phyloP scores from a whole-genome alignment of 2,329 filamentous ascomycete genomes.

The Diplodia intermedia region DNA sequence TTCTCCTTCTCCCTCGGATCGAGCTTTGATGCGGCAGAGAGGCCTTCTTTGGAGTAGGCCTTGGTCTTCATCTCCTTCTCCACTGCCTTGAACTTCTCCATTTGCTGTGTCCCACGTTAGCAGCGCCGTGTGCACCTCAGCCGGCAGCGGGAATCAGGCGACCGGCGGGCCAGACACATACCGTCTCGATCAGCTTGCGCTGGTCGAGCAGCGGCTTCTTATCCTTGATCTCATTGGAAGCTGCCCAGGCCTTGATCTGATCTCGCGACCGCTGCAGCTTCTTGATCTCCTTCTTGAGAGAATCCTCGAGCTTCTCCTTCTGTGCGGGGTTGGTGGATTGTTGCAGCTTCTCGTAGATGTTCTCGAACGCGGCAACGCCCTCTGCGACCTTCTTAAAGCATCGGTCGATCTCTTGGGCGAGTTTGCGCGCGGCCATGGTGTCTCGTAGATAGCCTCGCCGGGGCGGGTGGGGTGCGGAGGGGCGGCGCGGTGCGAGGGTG shows the following conservation, averaged over 20 bases:
- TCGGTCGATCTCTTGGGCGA: constrained; percentile 98
- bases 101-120: constrained; percentile 71
- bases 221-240: constrained; percentile 99
- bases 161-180: constrained; percentile 55
- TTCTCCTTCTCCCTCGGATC: constrained; percentile 99
- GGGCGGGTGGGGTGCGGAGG: constrained; percentile 34
- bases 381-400: constrained; percentile 99
- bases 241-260: constrained; percentile 99
- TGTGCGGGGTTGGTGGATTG: constrained; percentile 90
- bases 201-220: constrained; percentile 94
- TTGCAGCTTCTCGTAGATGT: constrained; percentile 97
- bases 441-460: constrained; percentile 43
- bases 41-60: constrained; percentile 96
- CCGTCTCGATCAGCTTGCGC: constrained; percentile 95
- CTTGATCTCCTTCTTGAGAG: constrained; percentile 99
- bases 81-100: constrained; percentile 99
- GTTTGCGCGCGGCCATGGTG: constrained; percentile 92
- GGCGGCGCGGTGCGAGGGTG: constrained; percentile 12
- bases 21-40: constrained; percentile 88
- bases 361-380: constrained; percentile 89
- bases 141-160: not conserved
- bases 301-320: constrained; percentile 98
- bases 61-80: constrained; percentile 99
- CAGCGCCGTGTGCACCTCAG: constrained; percentile 21
- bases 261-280: constrained; percentile 96